These are phyloP conservation scores for Lasiodiplodia hormozganensis DNA, from an alignment of 2,329 filamentous ascomycete genomes.

Conservation along the genomic window DNA sequence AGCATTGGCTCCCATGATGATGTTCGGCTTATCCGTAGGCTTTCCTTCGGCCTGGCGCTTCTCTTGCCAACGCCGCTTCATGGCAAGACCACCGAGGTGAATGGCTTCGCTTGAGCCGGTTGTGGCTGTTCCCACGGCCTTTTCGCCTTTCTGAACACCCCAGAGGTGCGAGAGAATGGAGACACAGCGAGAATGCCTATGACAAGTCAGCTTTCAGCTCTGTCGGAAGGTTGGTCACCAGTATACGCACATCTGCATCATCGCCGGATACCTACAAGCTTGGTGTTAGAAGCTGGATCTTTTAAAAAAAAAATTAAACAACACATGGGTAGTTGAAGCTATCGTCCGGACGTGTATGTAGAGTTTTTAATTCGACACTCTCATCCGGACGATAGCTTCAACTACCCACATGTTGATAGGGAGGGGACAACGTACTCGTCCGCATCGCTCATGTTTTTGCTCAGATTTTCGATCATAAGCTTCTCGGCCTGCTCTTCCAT, in stretches of 20 bases:
- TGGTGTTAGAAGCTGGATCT: background rate
- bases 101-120: conserved; percentile 76
- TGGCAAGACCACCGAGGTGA: conserved; percentile 72
- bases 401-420: background rate
- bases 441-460: conserved; percentile 75
- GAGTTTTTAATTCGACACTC: too few species aligned
- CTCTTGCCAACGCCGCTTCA: conserved; percentile 79
- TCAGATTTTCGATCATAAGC: conserved; percentile 71
- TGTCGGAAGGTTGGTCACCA: conserved; percentile 57
- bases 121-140: conserved; percentile 72
- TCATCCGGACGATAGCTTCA: too few species aligned
- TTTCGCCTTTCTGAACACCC: conserved; percentile 67
- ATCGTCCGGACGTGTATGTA: too few species aligned
- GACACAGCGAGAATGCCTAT: conserved; percentile 71
- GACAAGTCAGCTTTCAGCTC: background rate
- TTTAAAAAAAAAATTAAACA: too few species aligned
- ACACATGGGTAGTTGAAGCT: too few species aligned
- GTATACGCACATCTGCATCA: conserved; percentile 41
- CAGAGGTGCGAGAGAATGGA: conserved; percentile 73
- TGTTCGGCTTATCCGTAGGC: conserved; percentile 70
- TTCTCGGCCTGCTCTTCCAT: conserved; percentile 71
- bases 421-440: conserved; percentile 48
- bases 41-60: conserved; percentile 66
- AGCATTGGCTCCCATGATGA: conserved; percentile 76
- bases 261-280: conserved; percentile 36